Evolutionary conservation across 805 yeast genomes (phyloP).

Genomic region (Saturnispora halmiae): DNA sequence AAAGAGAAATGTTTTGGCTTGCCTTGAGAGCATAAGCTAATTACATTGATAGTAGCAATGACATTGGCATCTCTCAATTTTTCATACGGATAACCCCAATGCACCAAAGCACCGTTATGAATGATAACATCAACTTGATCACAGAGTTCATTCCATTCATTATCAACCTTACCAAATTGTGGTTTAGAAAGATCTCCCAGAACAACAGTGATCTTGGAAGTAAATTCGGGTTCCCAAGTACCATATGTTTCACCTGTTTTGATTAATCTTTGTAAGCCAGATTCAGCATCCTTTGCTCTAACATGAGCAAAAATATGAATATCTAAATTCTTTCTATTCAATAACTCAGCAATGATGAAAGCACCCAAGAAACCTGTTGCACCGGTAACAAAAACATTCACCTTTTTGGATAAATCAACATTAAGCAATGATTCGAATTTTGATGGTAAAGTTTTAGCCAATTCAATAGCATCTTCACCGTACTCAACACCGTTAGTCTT

Average conservation of each 20-base stretch:
- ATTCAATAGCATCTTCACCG: slow-evolving; percentile 62
- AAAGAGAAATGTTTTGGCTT: slow-evolving; percentile 81
- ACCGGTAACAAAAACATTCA: slow-evolving; percentile 78
- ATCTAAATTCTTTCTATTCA: slow-evolving; percentile 36
- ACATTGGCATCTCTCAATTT: slow-evolving; percentile 91
- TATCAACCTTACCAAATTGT: slow-evolving; percentile 59
- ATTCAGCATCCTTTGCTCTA: slow-evolving; percentile 60
- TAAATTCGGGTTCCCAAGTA: slow-evolving; percentile 59
- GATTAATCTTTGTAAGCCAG: slow-evolving; percentile 69
- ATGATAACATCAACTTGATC: slow-evolving; percentile 67
- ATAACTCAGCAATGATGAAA: slow-evolving; percentile 69
- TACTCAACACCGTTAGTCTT: slow-evolving; percentile 36
- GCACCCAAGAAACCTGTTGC: slow-evolving; percentile 95
- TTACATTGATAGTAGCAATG: slow-evolving; percentile 72
- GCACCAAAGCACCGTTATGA: slow-evolving; percentile 97
- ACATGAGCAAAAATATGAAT: slow-evolving; percentile 80
- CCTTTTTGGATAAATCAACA: slow-evolving; percentile 19
- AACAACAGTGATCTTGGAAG: slow-evolving; percentile 53
- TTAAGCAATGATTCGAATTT: slow-evolving; percentile 37
- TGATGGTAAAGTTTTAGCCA: slow-evolving; percentile 33
- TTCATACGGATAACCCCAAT: slow-evolving; percentile 95
- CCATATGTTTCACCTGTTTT: slow-evolving; percentile 78
- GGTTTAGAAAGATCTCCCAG: slow-evolving; percentile 70
- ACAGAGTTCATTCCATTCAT: slow-evolving; percentile 50
- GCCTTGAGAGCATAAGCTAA: slow-evolving; percentile 68